Percentiles rank a stretch among this genome's conserved stretches.
Evolutionary conservation across 345 rosid species (phyloP).

Genomic region (Brassica incana): DNA sequence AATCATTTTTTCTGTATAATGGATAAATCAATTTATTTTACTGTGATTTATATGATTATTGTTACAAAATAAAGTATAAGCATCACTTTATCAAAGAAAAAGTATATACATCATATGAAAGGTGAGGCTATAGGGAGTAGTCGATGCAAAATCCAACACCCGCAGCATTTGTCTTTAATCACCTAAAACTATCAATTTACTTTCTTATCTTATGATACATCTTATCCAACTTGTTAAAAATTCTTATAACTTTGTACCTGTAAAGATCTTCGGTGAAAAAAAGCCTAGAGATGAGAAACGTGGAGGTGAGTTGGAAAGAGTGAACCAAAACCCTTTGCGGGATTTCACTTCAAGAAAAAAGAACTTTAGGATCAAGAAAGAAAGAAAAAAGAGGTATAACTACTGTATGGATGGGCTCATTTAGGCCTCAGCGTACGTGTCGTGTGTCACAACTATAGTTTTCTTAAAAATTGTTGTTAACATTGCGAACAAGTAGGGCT

Average conservation of each 20-base stretch:
- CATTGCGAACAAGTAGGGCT: not conserved
- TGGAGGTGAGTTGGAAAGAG: constrained; percentile 38
- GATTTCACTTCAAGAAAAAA: constrained; percentile 10
- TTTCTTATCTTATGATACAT: constrained; percentile 29
- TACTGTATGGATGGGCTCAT: not conserved
- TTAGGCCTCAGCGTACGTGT: not conserved
- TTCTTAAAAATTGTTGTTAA: not conserved
- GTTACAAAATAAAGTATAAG: constrained; percentile 3
- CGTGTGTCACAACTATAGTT: not conserved
- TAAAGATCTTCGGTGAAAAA: constrained; percentile 29
- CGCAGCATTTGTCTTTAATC: constrained; percentile 22
- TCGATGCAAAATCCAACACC: not conserved
- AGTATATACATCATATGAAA: not conserved
- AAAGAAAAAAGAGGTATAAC: not conserved
- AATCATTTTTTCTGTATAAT: not conserved
- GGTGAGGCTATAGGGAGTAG: constrained; percentile 4
- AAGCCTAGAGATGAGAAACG: constrained; percentile 22
- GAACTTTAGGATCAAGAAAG: constrained; percentile 4
- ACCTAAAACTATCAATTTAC: constrained; percentile 11
- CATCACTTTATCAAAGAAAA: not conserved
- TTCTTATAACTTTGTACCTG: constrained; percentile 25
- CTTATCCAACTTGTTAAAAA: constrained; percentile 21
- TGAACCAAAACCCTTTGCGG: not conserved
- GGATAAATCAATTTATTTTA: not conserved
- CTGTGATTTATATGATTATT: not conserved